A percentile compares a stretch with the other conserved stretches of the same genome.
Conservation (phyloP, 495 filamentous ascomycete species). For the Cairneyella variabilis region DNA sequence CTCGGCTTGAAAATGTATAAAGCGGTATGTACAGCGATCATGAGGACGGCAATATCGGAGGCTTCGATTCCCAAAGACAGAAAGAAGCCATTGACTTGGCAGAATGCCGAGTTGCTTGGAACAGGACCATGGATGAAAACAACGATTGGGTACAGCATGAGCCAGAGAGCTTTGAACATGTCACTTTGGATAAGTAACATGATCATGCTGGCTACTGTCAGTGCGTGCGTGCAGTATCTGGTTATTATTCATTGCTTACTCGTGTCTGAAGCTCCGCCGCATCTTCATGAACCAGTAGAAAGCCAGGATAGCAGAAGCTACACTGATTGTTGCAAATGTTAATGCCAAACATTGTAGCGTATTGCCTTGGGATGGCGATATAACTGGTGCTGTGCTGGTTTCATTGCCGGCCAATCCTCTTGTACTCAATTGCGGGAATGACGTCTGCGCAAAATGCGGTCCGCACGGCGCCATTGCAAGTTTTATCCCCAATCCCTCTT, state of each 20-base stretch:
- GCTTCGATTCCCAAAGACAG: conserved; percentile 61
- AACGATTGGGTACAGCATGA: conserved; percentile 57
- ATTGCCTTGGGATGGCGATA: conserved; percentile 11
- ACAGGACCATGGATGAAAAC: conserved; percentile 41
- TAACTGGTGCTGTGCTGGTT: neutral
- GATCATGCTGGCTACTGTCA: conserved; percentile 51
- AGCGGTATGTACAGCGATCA: conserved; percentile 68
- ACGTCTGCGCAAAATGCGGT: neutral
- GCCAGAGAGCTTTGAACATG: conserved; percentile 63
- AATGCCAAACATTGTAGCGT: conserved; percentile 26
- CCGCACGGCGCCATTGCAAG: conserved; percentile 12
- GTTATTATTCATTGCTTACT: conserved; percentile 45
- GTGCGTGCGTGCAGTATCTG: conserved; percentile 1
- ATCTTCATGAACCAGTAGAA: conserved; percentile 74
- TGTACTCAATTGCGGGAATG: neutral
- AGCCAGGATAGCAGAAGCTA: conserved; percentile 44
- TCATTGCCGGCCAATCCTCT: conserved; percentile 5
- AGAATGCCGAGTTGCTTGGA: conserved; percentile 49
- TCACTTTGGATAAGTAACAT: conserved; percentile 68
- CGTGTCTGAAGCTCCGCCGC: conserved; percentile 68
- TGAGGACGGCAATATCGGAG: conserved; percentile 60
- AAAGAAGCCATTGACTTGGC: conserved; percentile 65
- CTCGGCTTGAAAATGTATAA: conserved; percentile 61
- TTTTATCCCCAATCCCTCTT: neutral
- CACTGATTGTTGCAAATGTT: conserved; percentile 44